phyloP scores from a whole-genome alignment of 352 stramenopile species.

The Globisporangium orthogonon region DNA sequence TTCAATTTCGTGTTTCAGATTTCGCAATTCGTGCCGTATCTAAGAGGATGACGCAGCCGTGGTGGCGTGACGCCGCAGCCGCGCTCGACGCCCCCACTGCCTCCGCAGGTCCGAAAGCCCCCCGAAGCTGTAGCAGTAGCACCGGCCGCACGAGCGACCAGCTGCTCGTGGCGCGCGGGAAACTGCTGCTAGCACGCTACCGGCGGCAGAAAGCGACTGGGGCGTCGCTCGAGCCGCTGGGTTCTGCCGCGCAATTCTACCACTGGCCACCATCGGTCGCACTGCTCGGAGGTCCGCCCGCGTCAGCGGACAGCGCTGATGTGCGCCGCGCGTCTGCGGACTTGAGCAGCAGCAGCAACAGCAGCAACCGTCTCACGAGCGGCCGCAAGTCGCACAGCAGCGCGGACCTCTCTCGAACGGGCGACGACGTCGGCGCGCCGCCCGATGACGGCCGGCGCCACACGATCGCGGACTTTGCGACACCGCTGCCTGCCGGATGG shows the following conservation, averaged over 20 bases:
- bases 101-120: too few relatives aligned
- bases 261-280: not conserved
- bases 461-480: slow-evolving; percentile 71
- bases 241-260: not conserved
- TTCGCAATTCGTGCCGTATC: not conserved
- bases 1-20: not conserved
- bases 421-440: slow-evolving; percentile 33
- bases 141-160: not conserved
- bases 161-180: not conserved
- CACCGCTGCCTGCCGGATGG: slow-evolving; percentile 61
- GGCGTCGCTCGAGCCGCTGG: not conserved
- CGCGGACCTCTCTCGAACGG: not conserved
- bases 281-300: not conserved
- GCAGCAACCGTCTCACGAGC: not conserved
- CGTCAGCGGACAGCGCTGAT: not conserved
- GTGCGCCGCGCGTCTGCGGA: too few relatives aligned
- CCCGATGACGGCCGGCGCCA: slow-evolving; percentile 56
- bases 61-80: not conserved
- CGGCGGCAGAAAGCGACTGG: not conserved
- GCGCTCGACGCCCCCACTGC: not conserved
- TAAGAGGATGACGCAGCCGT: not conserved
- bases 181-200: not conserved
- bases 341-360: not conserved
- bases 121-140: not conserved
- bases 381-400: too few relatives aligned